A percentile compares a stretch with the other conserved stretches of the same genome.
Evolutionary conservation across 2,329 filamentous ascomycete species (phyloP).

Genomic region (Monosporascus sp.): DNA sequence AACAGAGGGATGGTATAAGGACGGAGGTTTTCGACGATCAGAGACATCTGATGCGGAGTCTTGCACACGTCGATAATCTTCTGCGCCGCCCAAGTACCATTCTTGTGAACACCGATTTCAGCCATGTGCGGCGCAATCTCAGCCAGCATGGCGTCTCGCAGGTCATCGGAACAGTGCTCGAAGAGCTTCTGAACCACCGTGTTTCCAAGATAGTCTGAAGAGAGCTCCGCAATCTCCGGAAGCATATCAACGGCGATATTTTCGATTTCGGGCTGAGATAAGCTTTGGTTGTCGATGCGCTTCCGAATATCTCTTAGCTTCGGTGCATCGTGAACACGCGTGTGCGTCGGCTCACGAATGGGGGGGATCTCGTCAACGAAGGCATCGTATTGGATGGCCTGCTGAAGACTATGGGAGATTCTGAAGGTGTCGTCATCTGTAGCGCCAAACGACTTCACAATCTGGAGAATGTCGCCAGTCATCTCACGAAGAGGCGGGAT

Average conservation of each 20-base stretch:
- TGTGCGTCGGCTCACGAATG: constrained; percentile 81
- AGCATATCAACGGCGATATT: constrained; percentile 90
- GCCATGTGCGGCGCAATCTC: constrained; percentile 88
- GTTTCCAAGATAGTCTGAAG: constrained; percentile 95
- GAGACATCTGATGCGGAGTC: constrained; percentile 71
- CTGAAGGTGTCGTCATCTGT: constrained; percentile 69
- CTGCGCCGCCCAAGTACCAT: constrained; percentile 97
- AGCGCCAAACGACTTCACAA: constrained; percentile 85
- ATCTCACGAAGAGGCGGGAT: constrained; percentile 73
- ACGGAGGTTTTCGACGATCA: constrained; percentile 79
- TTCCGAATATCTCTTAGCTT: constrained; percentile 94
- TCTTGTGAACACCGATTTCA: constrained; percentile 98
- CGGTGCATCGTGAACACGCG: constrained; percentile 85
- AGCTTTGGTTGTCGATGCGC: constrained; percentile 90
- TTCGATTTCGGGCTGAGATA: constrained; percentile 83
- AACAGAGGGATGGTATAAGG: constrained; percentile 88
- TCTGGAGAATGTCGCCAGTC: constrained; percentile 75
- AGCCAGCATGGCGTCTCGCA: constrained; percentile 85
- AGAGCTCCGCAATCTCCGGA: constrained; percentile 88
- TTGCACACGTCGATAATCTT: constrained; percentile 98
- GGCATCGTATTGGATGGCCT: constrained; percentile 66
- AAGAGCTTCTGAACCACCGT: constrained; percentile 99
- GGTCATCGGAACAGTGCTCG: constrained; percentile 85
- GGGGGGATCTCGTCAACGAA: constrained; percentile 84
- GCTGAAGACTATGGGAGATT: constrained; percentile 69